A percentile compares a stretch with the other conserved stretches of the same genome.
Conservation (phyloP, 2,329 filamentous ascomycete species). For the Fusarium kyushuense region DNA sequence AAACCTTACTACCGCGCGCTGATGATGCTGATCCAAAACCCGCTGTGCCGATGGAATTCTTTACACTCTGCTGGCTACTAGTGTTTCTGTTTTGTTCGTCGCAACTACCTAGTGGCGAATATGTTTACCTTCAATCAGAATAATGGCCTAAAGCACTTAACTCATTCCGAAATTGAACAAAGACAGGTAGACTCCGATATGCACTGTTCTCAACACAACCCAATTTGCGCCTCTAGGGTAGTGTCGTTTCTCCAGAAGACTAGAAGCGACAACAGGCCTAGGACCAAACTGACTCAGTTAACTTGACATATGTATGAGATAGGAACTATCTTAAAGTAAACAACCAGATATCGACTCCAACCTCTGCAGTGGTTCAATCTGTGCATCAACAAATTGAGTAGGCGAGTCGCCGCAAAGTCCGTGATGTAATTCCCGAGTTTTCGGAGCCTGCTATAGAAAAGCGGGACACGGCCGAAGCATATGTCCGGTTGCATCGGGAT, state of each 20-base stretch:
- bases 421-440: slow-evolving; percentile 3
- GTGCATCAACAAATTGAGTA: too few relatives aligned
- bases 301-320: too few relatives aligned
- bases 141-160: neutral
- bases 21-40: neutral
- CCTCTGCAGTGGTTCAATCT: neutral
- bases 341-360: neutral
- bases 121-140: neutral
- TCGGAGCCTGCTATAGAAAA: slow-evolving; percentile 8
- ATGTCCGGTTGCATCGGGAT: slow-evolving; percentile 31
- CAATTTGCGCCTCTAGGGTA: neutral
- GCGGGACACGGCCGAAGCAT: slow-evolving; percentile 13
- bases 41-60: neutral
- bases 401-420: neutral
- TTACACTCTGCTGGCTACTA: neutral
- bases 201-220: neutral
- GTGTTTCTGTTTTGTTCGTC: neutral
- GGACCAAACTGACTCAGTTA: too few relatives aligned
- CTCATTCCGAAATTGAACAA: neutral
- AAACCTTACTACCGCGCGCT: neutral
- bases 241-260: neutral
- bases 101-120: neutral
- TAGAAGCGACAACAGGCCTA: neutral
- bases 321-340: neutral
- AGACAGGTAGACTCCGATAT: neutral